Base-by-base conservation (phyloP, 345 rosid genomes). In the Euphorbia tirucalli region DNA sequence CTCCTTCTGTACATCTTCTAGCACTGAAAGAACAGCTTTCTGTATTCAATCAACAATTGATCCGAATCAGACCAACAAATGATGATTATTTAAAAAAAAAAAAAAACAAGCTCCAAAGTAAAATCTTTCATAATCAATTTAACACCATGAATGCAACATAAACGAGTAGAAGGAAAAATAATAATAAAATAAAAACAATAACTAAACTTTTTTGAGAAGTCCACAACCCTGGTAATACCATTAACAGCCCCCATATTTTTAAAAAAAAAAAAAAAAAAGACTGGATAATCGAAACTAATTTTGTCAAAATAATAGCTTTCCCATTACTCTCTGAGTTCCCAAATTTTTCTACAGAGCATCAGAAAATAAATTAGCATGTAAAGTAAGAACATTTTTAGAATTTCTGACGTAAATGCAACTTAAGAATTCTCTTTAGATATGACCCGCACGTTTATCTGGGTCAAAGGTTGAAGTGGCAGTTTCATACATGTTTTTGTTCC, bases 21-120 rank as follows among this genome's bases (percentile, higher is more conserved):
- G 87, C 84, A 95, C 92, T 44, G 93, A 85, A 78, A 95, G 88
- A 81, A 92, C 97, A 79, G 97, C 97, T 95, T 92, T 95, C 99
- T 95, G 99, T 74, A 70, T 75, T 80, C 86, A 79, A 86, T 73
- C 70, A 85, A 83, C 65, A 69, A 70, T 52, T 61, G 77, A 44
- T 84, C 72, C 79, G 84, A 70, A 75, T 56, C 54, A 54, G 50
- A 74, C 56, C 54, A 25, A 72, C 35, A 18, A 44, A 73, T 57
- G 16, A 27, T 24, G 24, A 4, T 15, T 61, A 24, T 61, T 9
- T 31, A 50, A 7, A 22, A 48, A 1, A 0, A 5, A 21, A 21
- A 24, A 44, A 9, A 30, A 22, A 46, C 3, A 32, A 49, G 3
- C 41, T 18, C 27, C 21, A 15, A 25, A 39, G 18, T 11, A 11